phyloP scores from a whole-genome alignment of 345 rosid genomes.

The Populus nigra region DNA sequence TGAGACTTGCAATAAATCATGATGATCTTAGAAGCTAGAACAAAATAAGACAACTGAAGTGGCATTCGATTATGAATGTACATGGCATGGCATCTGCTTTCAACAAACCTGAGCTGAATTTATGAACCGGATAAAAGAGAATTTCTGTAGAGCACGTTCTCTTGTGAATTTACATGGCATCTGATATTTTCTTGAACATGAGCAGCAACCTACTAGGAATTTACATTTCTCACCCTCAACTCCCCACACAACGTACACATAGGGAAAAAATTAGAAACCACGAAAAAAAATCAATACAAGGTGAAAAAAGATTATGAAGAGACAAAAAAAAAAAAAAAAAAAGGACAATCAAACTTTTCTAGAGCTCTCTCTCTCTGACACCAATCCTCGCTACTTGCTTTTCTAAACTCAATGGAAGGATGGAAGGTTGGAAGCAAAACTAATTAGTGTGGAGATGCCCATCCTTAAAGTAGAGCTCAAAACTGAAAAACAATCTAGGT shows the following conservation, averaged over 20 bases:
- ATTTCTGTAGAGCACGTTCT: slow-evolving; percentile 16
- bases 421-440: slow-evolving; percentile 27
- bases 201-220: slow-evolving; percentile 50
- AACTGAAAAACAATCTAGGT: slow-evolving; percentile 19
- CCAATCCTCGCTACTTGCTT: slow-evolving; percentile 21
- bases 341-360: slow-evolving; percentile 31
- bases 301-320: neutral
- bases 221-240: slow-evolving; percentile 55
- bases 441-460: slow-evolving; percentile 23
- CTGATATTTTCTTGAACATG: slow-evolving; percentile 14
- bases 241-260: slow-evolving; percentile 33
- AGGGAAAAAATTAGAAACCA: slow-evolving; percentile 20
- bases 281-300: slow-evolving; percentile 5
- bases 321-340: neutral
- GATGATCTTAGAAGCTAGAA: neutral
- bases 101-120: slow-evolving; percentile 16
- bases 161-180: slow-evolving; percentile 35
- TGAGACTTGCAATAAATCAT: neutral
- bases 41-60: neutral
- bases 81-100: slow-evolving; percentile 22
- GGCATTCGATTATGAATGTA: neutral
- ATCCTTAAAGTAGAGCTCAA: slow-evolving; percentile 24
- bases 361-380: slow-evolving; percentile 9
- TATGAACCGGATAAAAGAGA: slow-evolving; percentile 3
- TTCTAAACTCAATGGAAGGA: slow-evolving; percentile 18